Evolutionary conservation across 164 flowering plant species (phyloP).

Genomic region (Sextonia rubra): DNA sequence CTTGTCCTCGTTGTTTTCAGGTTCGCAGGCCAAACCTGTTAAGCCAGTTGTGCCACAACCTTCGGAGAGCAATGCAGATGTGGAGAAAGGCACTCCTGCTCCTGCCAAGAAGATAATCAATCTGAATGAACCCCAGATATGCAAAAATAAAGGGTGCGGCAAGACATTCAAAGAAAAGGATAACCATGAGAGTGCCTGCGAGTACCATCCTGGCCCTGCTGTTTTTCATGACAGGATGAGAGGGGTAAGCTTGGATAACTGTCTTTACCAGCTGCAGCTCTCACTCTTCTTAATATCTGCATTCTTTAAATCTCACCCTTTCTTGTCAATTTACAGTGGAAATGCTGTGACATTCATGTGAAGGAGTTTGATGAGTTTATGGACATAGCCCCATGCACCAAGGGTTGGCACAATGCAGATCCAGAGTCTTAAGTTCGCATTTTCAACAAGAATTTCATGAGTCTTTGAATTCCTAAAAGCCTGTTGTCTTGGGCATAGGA

Average conservation of each 20-base stretch:
- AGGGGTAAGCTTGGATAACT: constrained; percentile 48
- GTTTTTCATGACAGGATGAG: constrained; percentile 81
- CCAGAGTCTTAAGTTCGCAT: constrained; percentile 28
- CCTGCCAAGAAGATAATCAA: constrained; percentile 51
- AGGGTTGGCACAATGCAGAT: constrained; percentile 93
- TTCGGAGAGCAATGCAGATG: constrained; percentile 24
- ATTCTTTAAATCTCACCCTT: neutral
- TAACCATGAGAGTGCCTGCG: constrained; percentile 82
- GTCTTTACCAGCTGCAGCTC: neutral
- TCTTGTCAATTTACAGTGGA: constrained; percentile 63
- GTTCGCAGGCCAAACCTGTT: constrained; percentile 40
- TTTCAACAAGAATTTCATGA: neutral
- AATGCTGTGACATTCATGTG: constrained; percentile 85
- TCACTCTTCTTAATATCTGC: neutral
- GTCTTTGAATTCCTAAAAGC: neutral
- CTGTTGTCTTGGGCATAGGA: neutral
- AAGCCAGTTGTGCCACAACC: constrained; percentile 16
- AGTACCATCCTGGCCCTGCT: constrained; percentile 93
- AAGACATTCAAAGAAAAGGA: constrained; percentile 80
- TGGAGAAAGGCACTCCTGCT: constrained; percentile 24
- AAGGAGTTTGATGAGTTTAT: constrained; percentile 96
- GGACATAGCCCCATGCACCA: constrained; percentile 80
- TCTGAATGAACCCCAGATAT: constrained; percentile 62
- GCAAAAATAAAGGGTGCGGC: constrained; percentile 91
- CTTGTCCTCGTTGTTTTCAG: constrained; percentile 25